Evolutionary conservation across 179 eudicot species (phyloP).

Genomic region (Beta lomatogona): DNA sequence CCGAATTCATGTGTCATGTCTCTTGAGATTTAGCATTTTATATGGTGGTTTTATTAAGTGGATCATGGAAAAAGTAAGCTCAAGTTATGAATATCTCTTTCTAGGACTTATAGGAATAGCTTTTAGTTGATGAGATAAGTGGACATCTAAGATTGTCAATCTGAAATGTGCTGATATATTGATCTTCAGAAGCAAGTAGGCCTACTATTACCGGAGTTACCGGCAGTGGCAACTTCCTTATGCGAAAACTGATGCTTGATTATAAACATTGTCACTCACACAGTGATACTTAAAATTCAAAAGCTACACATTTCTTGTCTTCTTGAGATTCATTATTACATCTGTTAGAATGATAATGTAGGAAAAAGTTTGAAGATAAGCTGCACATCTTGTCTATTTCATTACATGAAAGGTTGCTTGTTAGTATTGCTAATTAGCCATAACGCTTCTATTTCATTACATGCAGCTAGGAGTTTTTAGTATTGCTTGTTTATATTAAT

Average conservation of each 20-base stretch:
- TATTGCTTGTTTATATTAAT: too few relatives aligned
- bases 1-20: too few relatives aligned
- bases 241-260: not conserved
- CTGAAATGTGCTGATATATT: not conserved
- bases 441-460: too few relatives aligned
- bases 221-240: not conserved
- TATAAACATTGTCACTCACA: not conserved
- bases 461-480: too few relatives aligned
- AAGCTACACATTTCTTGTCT: conserved; percentile 11
- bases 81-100: not conserved
- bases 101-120: not conserved
- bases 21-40: too few relatives aligned
- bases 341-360: conserved; percentile 14
- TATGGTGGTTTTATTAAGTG: conserved; percentile 97
- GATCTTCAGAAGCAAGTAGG: conserved; percentile 1
- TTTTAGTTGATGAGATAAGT: conserved; percentile 1
- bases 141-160: not conserved
- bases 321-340: not conserved
- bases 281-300: too few relatives aligned
- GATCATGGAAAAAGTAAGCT: conserved; percentile 88
- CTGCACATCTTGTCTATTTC: too few relatives aligned
- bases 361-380: too few relatives aligned
- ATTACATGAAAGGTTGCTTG: too few relatives aligned
- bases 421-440: too few relatives aligned
- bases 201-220: not conserved